A percentile compares a stretch with the other conserved stretches of the same genome.
These are phyloP conservation scores for Scutellaria baicalensis DNA, from an alignment of 257 asterid genomes.

Conservation along the genomic window DNA sequence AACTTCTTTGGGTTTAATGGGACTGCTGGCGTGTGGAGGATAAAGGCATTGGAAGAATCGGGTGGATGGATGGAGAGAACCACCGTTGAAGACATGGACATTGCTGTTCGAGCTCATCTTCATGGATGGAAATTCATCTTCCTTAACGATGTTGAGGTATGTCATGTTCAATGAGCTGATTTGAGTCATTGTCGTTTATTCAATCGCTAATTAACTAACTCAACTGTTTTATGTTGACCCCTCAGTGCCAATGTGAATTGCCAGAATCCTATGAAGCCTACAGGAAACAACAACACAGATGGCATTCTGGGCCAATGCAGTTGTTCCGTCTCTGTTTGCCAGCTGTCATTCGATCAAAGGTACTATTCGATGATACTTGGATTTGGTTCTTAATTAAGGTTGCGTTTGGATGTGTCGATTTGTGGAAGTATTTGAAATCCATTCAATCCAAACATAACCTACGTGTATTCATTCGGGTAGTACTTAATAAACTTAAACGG, in stretches of 20 bases:
- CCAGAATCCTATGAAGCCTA: constrained; percentile 97
- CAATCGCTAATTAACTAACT: constrained; percentile 1
- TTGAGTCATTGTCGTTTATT: background rate
- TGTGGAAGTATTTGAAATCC: no score
- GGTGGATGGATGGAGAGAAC: constrained; percentile 99
- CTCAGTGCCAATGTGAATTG: constrained; percentile 86
- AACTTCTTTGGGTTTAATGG: constrained; percentile 96
- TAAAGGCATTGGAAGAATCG: constrained; percentile 85
- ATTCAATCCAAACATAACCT: no score
- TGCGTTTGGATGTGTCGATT: background rate
- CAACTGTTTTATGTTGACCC: background rate
- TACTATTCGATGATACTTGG: constrained; percentile 12
- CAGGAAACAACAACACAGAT: constrained; percentile 88
- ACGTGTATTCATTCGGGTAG: background rate
- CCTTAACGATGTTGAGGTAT: constrained; percentile 91
- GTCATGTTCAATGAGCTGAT: background rate
- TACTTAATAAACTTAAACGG: background rate
- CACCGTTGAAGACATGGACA: constrained; percentile 97
- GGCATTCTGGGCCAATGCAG: constrained; percentile 99
- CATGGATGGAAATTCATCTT: constrained; percentile 95
- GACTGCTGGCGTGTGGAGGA: constrained; percentile 98
- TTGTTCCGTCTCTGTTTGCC: constrained; percentile 92
- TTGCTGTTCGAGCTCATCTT: constrained; percentile 95
- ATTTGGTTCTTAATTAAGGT: background rate
- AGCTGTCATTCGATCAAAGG: constrained; percentile 67